phyloP scores from a whole-genome alignment of 2,329 filamentous ascomycete genomes.

The Diaporthe nobilis region DNA sequence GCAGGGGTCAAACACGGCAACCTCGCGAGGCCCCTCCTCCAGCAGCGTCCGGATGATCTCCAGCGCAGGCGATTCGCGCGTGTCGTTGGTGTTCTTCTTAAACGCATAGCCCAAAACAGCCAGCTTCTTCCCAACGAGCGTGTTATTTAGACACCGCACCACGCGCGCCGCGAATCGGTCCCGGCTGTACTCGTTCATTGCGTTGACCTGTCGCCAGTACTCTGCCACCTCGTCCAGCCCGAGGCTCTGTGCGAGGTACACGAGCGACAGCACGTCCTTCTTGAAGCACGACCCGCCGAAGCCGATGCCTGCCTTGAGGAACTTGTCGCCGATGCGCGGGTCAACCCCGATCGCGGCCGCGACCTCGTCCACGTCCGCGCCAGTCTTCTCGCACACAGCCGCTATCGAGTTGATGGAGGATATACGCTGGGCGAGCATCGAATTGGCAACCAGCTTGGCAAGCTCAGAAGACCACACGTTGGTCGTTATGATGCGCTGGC shows the following conservation, averaged over 20 bases:
- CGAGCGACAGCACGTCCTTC: slow-evolving; percentile 82
- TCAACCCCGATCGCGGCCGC: slow-evolving; percentile 78
- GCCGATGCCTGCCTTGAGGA: slow-evolving; percentile 81
- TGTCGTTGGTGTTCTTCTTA: slow-evolving; percentile 85
- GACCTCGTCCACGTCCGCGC: slow-evolving; percentile 82
- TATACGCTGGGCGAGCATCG: slow-evolving; percentile 84
- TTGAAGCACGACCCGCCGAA: slow-evolving; percentile 88
- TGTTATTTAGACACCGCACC: slow-evolving; percentile 77
- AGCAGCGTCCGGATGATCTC: slow-evolving; percentile 77
- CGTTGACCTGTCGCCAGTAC: slow-evolving; percentile 82
- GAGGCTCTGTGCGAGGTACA: slow-evolving; percentile 80
- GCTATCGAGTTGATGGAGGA: slow-evolving; percentile 86
- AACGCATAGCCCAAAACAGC: slow-evolving; percentile 82
- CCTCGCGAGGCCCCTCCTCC: slow-evolving; percentile 73
- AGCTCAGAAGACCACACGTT: slow-evolving; percentile 85
- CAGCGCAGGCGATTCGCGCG: slow-evolving; percentile 78
- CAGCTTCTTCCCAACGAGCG: slow-evolving; percentile 78
- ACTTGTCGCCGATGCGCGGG: slow-evolving; percentile 78
- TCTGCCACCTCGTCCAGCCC: slow-evolving; percentile 79
- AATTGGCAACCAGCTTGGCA: slow-evolving; percentile 84
- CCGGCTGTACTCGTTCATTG: slow-evolving; percentile 83
- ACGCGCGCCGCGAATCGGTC: slow-evolving; percentile 77
- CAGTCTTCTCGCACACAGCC: slow-evolving; percentile 83
- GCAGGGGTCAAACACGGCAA: slow-evolving; percentile 79
- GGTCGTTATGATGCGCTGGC: slow-evolving; percentile 76